Evolutionary conservation across 176 grass and related monocot species (phyloP), one percentile per base, ranked within the genome.

Genomic region (Typha latifolia): DNA sequence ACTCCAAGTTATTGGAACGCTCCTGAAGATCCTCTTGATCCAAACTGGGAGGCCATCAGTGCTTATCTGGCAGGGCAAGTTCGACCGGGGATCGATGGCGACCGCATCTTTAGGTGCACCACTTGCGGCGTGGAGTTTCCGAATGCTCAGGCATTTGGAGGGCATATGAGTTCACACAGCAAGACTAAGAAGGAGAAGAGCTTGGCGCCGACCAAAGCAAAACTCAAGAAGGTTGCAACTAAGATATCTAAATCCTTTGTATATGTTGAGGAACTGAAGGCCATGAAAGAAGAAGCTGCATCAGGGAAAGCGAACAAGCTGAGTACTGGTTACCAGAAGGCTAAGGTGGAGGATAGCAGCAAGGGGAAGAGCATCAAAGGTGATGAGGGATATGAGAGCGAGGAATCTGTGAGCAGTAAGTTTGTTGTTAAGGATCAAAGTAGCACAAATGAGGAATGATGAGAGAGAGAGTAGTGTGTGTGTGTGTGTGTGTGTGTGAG

Each of bases 31-130:
- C 71, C 63, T 4, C 32, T 82, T 11, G 79, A 66, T 12, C 66
- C 79, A 19, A 82, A 82, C 31, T 82, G 79, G 79, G 79, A 82
- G 1, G 79, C 72, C 12, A 82, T 82, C 27, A 47, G 63, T 16
- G 72, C 72, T 0, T 82, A 70, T 51, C 29, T 82, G 15, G 53
- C 72, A 15, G 79, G 79, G 8, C 79, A 76, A 12, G 79, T 82
- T n/a, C 16, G 66, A 1, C 65, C 65, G 2, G 72, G 79, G n/a
- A 13, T 72, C 19, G 79, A 82, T 7, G 55, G 69, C 8, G 12
- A 29, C 14, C 61, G 49, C 5, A 51, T 75, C 9, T 82, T 69
- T 24, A 57, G 19, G 32, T 82, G 79, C 14, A 20, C 1, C 56
- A 48, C 66, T 23, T 82, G 79, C 48, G 72, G 56, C 18, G 47